Evolutionary conservation across 768 basidiomycete genomes (phyloP).

Genomic region (Panus rudis): DNA sequence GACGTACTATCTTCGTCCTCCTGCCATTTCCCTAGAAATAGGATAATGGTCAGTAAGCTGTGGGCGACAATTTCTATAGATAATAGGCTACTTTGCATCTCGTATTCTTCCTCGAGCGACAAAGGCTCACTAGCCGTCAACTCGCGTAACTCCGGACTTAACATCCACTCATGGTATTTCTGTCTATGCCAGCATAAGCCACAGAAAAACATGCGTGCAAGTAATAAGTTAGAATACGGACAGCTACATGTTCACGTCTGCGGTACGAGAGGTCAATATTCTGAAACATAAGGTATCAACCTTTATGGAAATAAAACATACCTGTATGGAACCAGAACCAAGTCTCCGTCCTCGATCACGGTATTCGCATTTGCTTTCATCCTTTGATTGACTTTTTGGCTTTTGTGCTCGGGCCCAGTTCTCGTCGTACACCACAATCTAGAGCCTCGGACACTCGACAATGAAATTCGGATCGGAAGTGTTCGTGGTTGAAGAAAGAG

Average conservation of each 20-base stretch:
- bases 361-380: conserved; percentile 68
- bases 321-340: conserved; percentile 79
- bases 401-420: too few relatives aligned
- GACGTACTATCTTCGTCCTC: conserved; percentile 71
- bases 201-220: neutral
- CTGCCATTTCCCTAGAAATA: conserved; percentile 69
- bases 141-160: conserved; percentile 57
- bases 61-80: neutral
- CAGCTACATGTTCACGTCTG: conserved; percentile 37
- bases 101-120: conserved; percentile 71
- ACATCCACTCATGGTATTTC: conserved; percentile 92
- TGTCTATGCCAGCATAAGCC: conserved; percentile 21
- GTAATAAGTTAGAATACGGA: conserved; percentile 7
- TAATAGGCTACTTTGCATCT: conserved; percentile 70
- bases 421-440: too few relatives aligned
- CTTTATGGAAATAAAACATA: conserved; percentile 19
- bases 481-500: too few relatives aligned
- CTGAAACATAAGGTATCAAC: neutral
- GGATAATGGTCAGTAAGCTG: neutral
- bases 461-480: too few relatives aligned
- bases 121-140: conserved; percentile 84
- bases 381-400: too few relatives aligned
- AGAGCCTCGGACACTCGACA: too few relatives aligned
- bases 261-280: neutral
- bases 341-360: conserved; percentile 55